Evolutionary conservation across 179 eudicot genomes (phyloP).

Genomic region (Beta macrorhiza): DNA sequence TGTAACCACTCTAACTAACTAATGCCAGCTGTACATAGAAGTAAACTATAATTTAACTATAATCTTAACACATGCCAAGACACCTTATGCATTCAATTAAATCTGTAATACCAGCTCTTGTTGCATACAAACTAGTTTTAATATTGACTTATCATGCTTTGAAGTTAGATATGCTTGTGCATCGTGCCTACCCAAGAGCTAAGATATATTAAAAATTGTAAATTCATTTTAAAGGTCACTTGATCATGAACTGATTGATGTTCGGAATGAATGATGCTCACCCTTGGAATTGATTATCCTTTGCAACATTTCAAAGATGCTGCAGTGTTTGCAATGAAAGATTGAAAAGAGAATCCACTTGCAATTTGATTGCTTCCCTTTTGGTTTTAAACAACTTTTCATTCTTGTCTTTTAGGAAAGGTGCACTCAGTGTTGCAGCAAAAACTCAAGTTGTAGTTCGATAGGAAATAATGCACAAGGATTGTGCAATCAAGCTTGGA

Average conservation of each 20-base stretch:
- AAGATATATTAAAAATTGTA: neutral
- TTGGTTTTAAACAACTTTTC: neutral
- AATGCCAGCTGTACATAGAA: no score
- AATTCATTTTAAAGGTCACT: neutral
- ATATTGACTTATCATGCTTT: neutral
- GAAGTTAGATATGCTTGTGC: neutral
- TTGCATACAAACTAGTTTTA: neutral
- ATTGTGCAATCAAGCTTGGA: constrained; percentile 67
- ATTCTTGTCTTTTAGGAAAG: constrained; percentile 57
- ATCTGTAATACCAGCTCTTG: constrained; percentile 1
- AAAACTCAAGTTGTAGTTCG: constrained; percentile 74
- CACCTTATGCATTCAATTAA: neutral
- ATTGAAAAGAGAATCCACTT: neutral
- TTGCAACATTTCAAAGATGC: neutral
- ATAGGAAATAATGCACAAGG: constrained; percentile 55
- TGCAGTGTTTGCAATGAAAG: neutral
- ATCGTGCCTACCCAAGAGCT: neutral
- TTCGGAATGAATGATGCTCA: neutral
- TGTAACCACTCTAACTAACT: no score
- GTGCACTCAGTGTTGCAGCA: constrained; percentile 92
- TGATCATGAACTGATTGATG: neutral
- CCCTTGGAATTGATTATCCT: neutral
- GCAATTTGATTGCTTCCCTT: neutral
- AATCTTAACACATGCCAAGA: no score
- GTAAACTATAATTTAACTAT: no score